Conservation (phyloP, 306 rosid species). For the Vicia villosa region DNA sequence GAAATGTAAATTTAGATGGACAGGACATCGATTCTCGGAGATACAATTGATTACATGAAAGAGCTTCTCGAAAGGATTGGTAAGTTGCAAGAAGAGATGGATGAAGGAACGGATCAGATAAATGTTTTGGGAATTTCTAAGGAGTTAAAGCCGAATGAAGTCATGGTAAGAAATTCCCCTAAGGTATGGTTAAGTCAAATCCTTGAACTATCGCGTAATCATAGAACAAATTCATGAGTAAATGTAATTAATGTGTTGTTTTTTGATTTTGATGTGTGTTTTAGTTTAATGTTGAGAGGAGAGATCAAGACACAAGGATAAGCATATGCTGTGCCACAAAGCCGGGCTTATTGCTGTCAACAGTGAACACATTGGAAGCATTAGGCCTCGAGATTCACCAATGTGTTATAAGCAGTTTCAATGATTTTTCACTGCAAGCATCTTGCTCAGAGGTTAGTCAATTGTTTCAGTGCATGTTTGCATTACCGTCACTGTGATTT, state of each 20-base stretch:
- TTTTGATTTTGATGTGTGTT: background rate
- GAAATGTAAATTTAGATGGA: conserved; percentile 66
- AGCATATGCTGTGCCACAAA: conserved; percentile 84
- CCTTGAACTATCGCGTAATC: conserved; percentile 21
- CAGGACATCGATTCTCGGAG: conserved; percentile 98
- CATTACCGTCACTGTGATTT: background rate
- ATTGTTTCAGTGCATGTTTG: background rate
- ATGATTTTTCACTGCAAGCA: conserved; percentile 90
- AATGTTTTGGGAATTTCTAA: conserved; percentile 56
- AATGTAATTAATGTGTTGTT: background rate
- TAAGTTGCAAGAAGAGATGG: conserved; percentile 70
- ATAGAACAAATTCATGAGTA: conserved; percentile 5
- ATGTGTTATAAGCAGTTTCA: conserved; percentile 94
- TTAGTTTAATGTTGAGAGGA: conserved; percentile 90
- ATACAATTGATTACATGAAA: conserved; percentile 93
- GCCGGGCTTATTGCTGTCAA: conserved; percentile 80
- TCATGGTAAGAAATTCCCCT: conserved; percentile 76
- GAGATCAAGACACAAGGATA: conserved; percentile 67
- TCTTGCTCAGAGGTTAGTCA: conserved; percentile 84
- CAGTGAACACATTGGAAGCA: conserved; percentile 84
- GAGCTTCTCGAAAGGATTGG: conserved; percentile 88
- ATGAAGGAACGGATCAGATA: conserved; percentile 52
- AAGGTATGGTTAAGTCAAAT: conserved; percentile 55
- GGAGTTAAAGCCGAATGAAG: conserved; percentile 73
- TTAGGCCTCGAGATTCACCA: conserved; percentile 95